These are phyloP conservation scores for Garcia nutans DNA, from an alignment of 345 rosid species.

Conservation along the genomic window DNA sequence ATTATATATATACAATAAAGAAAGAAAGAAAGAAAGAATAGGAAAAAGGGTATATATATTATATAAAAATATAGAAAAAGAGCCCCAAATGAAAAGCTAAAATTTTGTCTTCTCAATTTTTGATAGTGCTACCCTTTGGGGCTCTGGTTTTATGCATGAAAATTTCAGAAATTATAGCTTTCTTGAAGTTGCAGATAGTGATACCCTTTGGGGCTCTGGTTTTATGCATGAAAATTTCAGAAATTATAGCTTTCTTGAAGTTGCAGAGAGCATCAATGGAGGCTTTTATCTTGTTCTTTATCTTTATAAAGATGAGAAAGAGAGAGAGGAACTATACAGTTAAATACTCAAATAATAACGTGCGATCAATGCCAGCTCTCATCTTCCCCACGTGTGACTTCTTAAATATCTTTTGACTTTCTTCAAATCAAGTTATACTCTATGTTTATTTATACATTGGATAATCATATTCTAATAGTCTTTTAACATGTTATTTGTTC, in stretches of 20 bases:
- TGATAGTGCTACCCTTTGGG: conserved; percentile 6
- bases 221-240: conserved; percentile 21
- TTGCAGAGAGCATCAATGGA: conserved; percentile 16
- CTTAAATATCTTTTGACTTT: conserved; percentile 42
- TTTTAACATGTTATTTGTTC: too few species aligned
- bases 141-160: conserved; percentile 15
- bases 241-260: conserved; percentile 1
- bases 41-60: conserved; percentile 21
- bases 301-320: background rate
- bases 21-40: too few species aligned
- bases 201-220: background rate
- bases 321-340: background rate
- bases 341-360: too few species aligned
- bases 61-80: background rate
- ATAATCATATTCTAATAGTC: too few species aligned
- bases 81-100: conserved; percentile 25
- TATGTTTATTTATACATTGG: background rate
- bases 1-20: conserved; percentile 2
- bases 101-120: background rate
- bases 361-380: conserved; percentile 36
- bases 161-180: conserved; percentile 14
- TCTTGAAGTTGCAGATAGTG: background rate
- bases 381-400: conserved; percentile 56
- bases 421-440: conserved; percentile 4
- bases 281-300: background rate